Conservation (phyloP, 1,284 basidiomycete genomes). For the Pseudozyma sp. region DNA sequence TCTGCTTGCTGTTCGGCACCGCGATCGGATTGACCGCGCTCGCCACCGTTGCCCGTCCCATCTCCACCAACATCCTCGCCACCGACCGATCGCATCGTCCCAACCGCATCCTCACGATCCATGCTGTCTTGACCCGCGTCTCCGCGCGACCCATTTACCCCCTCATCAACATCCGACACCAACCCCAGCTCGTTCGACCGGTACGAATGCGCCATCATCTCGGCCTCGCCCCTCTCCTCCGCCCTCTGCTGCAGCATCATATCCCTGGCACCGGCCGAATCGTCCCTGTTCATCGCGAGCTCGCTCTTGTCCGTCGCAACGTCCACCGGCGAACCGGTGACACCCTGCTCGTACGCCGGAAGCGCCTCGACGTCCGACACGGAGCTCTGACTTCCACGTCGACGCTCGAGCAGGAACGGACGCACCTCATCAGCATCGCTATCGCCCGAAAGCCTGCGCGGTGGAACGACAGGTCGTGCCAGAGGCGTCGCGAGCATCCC, state of each 20-base stretch:
- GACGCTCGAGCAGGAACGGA: constrained; percentile 37
- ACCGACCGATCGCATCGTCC: constrained; percentile 8
- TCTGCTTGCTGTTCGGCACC: constrained; percentile 11
- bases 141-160: constrained; percentile 16
- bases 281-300: constrained; percentile 35
- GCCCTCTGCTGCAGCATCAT: constrained; percentile 56
- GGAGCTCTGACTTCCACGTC: constrained; percentile 42
- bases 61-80: constrained; percentile 6
- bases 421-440: constrained; percentile 32
- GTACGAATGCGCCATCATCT: constrained; percentile 43
- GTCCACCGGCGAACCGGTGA: constrained; percentile 23
- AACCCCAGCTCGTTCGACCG: constrained; percentile 41
- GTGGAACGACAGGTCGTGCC: constrained; percentile 22
- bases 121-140: constrained; percentile 4
- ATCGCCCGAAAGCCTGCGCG: constrained; percentile 15
- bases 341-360: constrained; percentile 13
- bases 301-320: constrained; percentile 29
- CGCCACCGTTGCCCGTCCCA: constrained; percentile 1
- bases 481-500: constrained; percentile 45
- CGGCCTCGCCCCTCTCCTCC: constrained; percentile 45
- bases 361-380: constrained; percentile 40
- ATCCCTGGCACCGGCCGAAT: constrained; percentile 56
- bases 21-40: background rate
- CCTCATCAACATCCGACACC: constrained; percentile 35
- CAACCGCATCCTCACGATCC: background rate